Evolutionary conservation across 2,329 filamentous ascomycete species (phyloP).

Genomic region (Rhynchosporium agropyri): DNA sequence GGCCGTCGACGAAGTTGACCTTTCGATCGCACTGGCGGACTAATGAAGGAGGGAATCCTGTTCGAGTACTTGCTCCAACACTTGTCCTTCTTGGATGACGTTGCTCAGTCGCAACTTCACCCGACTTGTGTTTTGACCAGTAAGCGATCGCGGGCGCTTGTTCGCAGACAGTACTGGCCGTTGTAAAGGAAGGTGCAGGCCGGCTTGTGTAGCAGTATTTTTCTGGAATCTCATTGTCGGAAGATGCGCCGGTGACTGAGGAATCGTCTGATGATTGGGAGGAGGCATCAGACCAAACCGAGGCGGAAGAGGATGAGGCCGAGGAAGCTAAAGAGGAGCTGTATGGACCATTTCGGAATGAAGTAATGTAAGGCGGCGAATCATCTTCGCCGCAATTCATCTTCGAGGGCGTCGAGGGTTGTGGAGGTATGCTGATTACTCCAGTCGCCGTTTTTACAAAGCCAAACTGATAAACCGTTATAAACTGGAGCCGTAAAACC

Average conservation of each 20-base stretch:
- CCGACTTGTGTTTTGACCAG: constrained; percentile 43
- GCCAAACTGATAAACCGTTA: constrained; percentile 53
- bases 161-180: constrained; percentile 39
- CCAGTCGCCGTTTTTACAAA: constrained; percentile 59
- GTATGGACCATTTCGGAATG: constrained; percentile 61
- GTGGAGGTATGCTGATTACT: constrained; percentile 43
- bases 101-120: constrained; percentile 60
- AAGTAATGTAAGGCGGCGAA: constrained; percentile 55
- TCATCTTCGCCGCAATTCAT: constrained; percentile 59
- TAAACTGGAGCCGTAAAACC: constrained; percentile 45
- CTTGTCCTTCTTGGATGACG: constrained; percentile 64
- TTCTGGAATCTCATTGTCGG: constrained; percentile 47
- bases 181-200: constrained; percentile 42
- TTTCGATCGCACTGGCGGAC: constrained; percentile 90
- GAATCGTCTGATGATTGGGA: constrained; percentile 72
- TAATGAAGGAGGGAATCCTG: constrained; percentile 68
- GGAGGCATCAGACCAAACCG: constrained; percentile 70
- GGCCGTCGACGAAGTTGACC: constrained; percentile 91
- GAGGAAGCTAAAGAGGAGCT: constrained; percentile 54
- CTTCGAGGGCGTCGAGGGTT: constrained; percentile 49
- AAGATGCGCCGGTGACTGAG: constrained; percentile 50
- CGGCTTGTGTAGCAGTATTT: constrained; percentile 45
- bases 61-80: constrained; percentile 55
- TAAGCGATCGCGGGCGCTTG: constrained; percentile 37
- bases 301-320: constrained; percentile 74